Conservation (phyloP, 352 stramenopile genomes). For the Peronospora farinosa region DNA sequence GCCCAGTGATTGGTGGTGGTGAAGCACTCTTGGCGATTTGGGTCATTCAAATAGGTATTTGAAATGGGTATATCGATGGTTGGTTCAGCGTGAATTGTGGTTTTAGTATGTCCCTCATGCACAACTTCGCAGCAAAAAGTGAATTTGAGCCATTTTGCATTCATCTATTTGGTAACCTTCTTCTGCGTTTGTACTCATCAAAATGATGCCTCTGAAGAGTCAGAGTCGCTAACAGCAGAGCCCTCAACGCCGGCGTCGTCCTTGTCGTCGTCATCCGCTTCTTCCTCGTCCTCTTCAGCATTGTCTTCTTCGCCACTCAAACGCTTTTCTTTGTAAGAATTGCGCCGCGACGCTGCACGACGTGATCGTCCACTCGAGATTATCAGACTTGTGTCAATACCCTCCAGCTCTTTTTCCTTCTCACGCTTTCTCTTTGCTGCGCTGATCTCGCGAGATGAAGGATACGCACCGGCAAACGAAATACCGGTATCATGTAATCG, state of each 20-base stretch:
- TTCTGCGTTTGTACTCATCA: slow-evolving; percentile 7
- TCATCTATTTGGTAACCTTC: not conserved
- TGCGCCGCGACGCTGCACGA: slow-evolving; percentile 17
- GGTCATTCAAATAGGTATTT: too few relatives aligned
- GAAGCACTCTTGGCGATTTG: not conserved
- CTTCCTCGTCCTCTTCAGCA: slow-evolving; percentile 10
- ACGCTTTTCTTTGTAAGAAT: slow-evolving; percentile 30
- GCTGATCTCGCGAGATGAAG: slow-evolving; percentile 55
- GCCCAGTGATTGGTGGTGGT: not conserved
- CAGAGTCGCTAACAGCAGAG: slow-evolving; percentile 22
- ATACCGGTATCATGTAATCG: slow-evolving; percentile 40
- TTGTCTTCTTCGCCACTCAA: slow-evolving; percentile 42
- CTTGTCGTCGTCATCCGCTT: slow-evolving; percentile 18
- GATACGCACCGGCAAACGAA: slow-evolving; percentile 53
- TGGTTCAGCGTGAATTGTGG: too few relatives aligned
- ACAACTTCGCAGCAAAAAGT: too few relatives aligned
- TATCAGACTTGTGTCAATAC: slow-evolving; percentile 78
- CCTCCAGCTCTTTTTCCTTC: slow-evolving; percentile 68
- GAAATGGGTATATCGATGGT: too few relatives aligned
- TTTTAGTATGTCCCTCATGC: too few relatives aligned
- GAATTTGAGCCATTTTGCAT: too few relatives aligned
- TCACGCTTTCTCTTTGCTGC: slow-evolving; percentile 63
- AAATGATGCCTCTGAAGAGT: slow-evolving; percentile 40
- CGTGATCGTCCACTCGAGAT: slow-evolving; percentile 39
- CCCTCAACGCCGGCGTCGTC: slow-evolving; percentile 5